A percentile compares a stretch with the other conserved stretches of the same genome.
Conservation (phyloP, 805 yeast genomes). For the Metschnikowia dekortorum region DNA sequence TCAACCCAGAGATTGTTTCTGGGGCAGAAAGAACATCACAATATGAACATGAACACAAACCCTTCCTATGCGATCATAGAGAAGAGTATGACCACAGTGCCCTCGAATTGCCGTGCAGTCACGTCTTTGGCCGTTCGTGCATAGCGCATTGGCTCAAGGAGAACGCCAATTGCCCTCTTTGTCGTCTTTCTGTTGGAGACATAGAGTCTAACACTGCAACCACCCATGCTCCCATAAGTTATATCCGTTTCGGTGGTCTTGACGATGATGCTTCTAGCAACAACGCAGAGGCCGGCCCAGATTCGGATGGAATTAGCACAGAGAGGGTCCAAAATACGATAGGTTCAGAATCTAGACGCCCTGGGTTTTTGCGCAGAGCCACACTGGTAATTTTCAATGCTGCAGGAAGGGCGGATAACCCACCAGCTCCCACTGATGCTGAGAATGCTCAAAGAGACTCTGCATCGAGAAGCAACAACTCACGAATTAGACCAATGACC, state of each 20-base stretch:
- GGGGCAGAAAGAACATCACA: background rate
- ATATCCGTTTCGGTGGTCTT: constrained; percentile 13
- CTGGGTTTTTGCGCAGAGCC: constrained; percentile 11
- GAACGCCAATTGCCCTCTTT: constrained; percentile 79
- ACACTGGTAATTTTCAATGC: constrained; percentile 11
- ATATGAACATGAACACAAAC: constrained; percentile 6
- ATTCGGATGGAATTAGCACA: background rate
- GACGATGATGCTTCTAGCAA: background rate
- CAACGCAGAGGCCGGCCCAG: background rate
- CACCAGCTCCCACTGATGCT: constrained; percentile 10
- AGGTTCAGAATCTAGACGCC: background rate
- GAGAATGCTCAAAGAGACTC: background rate
- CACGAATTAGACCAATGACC: constrained; percentile 14
- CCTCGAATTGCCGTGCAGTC: constrained; percentile 77
- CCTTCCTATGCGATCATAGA: constrained; percentile 12
- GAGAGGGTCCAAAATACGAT: background rate
- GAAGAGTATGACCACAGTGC: constrained; percentile 50
- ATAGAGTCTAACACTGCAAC: constrained; percentile 3
- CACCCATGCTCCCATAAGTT: constrained; percentile 9
- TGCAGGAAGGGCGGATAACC: constrained; percentile 8
- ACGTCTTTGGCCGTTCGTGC: constrained; percentile 83
- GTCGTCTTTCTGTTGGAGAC: constrained; percentile 47
- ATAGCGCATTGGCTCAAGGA: constrained; percentile 75
- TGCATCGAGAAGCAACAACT: constrained; percentile 6
- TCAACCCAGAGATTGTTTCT: constrained; percentile 4